A percentile compares a stretch with the other conserved stretches of the same genome.
These are phyloP conservation scores for Erysimum pusillum DNA, from an alignment of 441 rosid species.

Conservation along the genomic window DNA sequence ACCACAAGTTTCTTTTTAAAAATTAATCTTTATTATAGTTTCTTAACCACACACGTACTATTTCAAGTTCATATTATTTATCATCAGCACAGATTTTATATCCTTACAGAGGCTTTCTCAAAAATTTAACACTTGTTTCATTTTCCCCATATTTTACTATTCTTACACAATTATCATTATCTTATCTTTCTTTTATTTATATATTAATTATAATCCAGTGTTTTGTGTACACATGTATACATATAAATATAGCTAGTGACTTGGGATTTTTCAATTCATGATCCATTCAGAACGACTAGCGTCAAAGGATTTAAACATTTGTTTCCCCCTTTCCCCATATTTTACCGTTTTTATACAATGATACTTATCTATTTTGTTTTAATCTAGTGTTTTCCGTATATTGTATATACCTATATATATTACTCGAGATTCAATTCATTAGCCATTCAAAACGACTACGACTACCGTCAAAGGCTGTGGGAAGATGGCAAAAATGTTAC, in stretches of 20 bases:
- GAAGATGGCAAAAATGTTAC: background rate
- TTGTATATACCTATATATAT: background rate
- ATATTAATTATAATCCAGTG: background rate
- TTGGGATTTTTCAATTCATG: background rate
- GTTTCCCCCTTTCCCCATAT: background rate
- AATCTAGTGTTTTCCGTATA: background rate
- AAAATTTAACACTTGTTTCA: background rate
- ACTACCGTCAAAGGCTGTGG: background rate
- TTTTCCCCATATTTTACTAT: background rate
- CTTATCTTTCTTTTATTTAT: background rate
- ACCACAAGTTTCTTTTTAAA: background rate
- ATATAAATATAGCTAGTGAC: constrained; percentile 3
- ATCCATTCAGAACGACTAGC: background rate
- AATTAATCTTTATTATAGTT: background rate
- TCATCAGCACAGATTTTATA: background rate
- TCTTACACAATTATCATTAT: background rate
- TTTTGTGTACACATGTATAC: background rate
- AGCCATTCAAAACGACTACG: background rate
- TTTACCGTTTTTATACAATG: background rate
- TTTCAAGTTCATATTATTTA: background rate
- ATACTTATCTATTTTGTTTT: background rate
- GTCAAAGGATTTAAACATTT: background rate
- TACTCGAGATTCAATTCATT: background rate
- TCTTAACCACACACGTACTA: background rate
- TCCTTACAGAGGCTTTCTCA: background rate